Evolutionary conservation across 345 rosid species (phyloP).

Genomic region (Iberis pinnata): DNA sequence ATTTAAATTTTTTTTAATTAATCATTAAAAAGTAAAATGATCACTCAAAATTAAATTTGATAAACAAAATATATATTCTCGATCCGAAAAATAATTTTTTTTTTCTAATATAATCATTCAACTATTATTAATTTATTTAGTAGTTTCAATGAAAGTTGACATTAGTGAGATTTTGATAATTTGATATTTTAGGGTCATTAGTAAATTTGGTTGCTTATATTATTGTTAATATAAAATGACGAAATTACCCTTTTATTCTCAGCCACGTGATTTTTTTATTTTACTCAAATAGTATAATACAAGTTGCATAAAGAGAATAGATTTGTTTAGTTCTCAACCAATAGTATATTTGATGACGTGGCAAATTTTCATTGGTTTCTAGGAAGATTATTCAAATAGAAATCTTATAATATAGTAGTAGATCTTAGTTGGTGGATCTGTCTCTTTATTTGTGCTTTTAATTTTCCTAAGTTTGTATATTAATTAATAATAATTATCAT

Average conservation of each 20-base stretch:
- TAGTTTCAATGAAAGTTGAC: slow-evolving; percentile 10
- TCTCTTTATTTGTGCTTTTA: slow-evolving; percentile 4
- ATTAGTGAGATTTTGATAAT: slow-evolving; percentile 13
- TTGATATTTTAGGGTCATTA: no score
- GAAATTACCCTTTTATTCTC: slow-evolving; percentile 2
- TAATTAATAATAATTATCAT: slow-evolving; percentile 19
- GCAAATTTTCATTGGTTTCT: neutral
- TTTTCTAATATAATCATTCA: no score
- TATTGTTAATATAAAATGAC: no score
- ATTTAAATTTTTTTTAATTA: no score
- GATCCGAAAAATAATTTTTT: no score
- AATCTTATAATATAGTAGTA: neutral
- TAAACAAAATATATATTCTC: no score
- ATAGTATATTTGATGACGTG: slow-evolving; percentile 19
- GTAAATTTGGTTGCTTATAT: no score
- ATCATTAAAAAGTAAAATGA: no score
- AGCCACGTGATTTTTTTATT: slow-evolving; percentile 25
- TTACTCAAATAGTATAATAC: neutral
- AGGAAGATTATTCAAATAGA: slow-evolving; percentile 13
- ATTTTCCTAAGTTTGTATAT: no score
- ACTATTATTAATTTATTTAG: no score
- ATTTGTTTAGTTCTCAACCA: slow-evolving; percentile 7
- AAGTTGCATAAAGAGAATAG: slow-evolving; percentile 19
- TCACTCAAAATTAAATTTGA: no score
- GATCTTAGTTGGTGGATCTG: slow-evolving; percentile 30